Base-by-base conservation (phyloP, 2,329 filamentous ascomycete genomes). In the Leptographium galeiforme region DNA sequence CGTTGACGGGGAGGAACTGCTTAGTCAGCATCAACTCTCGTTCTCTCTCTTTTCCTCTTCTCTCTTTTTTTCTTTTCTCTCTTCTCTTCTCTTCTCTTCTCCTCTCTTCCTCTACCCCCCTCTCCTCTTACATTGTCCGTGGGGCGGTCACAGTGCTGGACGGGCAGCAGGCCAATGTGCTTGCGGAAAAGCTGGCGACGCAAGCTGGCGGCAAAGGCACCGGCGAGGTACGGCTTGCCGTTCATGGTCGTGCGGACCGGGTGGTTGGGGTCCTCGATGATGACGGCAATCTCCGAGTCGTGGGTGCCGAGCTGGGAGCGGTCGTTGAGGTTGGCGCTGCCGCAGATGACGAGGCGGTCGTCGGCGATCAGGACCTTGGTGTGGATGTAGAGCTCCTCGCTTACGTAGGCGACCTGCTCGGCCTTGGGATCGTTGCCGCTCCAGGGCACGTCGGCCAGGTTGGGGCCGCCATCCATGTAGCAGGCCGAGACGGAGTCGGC, bases 101-200 rank as follows among this genome's bases (percentile, higher is more conserved):
- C 11, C 11, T 11, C 43, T 30, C 19, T 12, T 19, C 18, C 41
- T 19, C 6, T 13, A 19, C 19, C 2, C 34, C 32, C 13, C 7
- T 34, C 5, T 18, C 8, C 13, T 33, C 53, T 52, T 10, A 89
- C 57, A 67, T 95, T 95, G 47, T 77, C 73, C 58, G 87, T 81
- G 5, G 85, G 77, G 13, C 68, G 69, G 55, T 83, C 85, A 62
- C 83, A 82, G 38, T 74, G 71, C 66, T 95, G 87, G 10, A 86
- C 74, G 0, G 84, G 82, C 14, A 94, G 73, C 11, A 95, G 75
- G 48, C 89, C 90, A 1, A 95, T 77, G 64, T 95, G 90, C 71
- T 95, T 94, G 61, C 89, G 82, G 80, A 88, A 95, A 56, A 95
- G 78, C 64, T 90, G 81, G 38, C 89, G 80, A 18, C 89, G 85